Base-by-base conservation (phyloP, 345 rosid genomes). In the Hypericum perforatum region DNA sequence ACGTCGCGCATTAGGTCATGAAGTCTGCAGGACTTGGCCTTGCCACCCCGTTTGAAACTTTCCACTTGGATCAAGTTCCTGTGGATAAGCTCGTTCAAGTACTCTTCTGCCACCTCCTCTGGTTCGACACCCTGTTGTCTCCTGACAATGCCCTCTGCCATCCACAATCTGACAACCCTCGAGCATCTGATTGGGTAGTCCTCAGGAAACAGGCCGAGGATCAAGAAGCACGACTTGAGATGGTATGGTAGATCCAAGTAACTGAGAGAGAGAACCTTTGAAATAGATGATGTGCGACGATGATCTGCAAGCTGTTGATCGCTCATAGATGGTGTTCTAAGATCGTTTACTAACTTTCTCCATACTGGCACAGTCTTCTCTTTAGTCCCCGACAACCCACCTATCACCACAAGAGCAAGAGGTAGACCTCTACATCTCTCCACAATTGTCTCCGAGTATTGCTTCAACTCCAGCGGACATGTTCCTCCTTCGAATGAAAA, bases 211-310 rank as follows among this genome's bases (percentile, higher is more conserved):
- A 43, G 10, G 13, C 49, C 49, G 6, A 52, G n/a, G 41, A n/a
- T 3, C 39, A 52, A 36, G 16, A 52, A 36, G 38, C 55, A 52
- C 7, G n/a, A 0, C n/a, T 56, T 56, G 38, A 56, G 38, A n/a
- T 36, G 8, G 47, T 43, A 56, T 16, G 59, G 59, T 13, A 56
- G 43, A 16, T 56, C 59, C 11, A 8, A 12, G 49, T 56, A 56
- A 14, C 59, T 56, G 39, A 56, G 8, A 8, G 47, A 44, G 8
- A 56, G 43, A 12, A 56, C 36, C 29, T 39, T 56, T 1, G n/a
- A 16, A 13, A 56, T 11, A 12, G n/a, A 11, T 38, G 38, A 22
- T 4, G 32, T 22, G 32, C 32, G 32, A 22, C 32, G 32, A 22
- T 22, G 32, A 22, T 22, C 32, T 22, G 32, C 43, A n/a, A 11